phyloP scores from a whole-genome alignment of 768 basidiomycete species.

The Termitomyces sp. region DNA sequence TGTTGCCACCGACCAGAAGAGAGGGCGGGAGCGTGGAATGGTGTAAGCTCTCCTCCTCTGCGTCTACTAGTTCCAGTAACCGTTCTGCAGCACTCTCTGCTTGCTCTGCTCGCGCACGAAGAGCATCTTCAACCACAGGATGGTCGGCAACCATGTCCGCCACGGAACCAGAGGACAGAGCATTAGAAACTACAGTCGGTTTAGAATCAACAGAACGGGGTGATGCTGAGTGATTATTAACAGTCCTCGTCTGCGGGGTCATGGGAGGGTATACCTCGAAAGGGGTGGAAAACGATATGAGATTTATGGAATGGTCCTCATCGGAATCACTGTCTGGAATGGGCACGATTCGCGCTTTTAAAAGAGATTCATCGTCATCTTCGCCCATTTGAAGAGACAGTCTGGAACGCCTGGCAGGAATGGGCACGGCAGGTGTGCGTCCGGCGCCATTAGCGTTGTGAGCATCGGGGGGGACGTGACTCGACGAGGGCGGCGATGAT shows the following conservation, averaged over 20 bases:
- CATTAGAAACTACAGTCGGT: conserved; percentile 51
- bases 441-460: conserved; percentile 22
- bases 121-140: conserved; percentile 74
- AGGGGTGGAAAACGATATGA: conserved; percentile 71
- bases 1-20: conserved; percentile 41
- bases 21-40: conserved; percentile 55
- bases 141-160: conserved; percentile 34
- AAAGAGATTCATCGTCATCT: conserved; percentile 56
- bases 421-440: conserved; percentile 28
- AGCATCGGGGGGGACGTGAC: conserved; percentile 28
- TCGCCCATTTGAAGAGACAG: conserved; percentile 36
- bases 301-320: conserved; percentile 53
- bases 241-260: conserved; percentile 26
- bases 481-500: conserved; percentile 32
- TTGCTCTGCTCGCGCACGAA: conserved; percentile 86
- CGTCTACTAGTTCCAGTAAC: conserved; percentile 81
- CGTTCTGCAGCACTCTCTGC: conserved; percentile 92
- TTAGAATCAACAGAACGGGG: conserved; percentile 51
- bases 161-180: conserved; percentile 56
- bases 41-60: conserved; percentile 58
- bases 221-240: conserved; percentile 50
- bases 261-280: conserved; percentile 46
- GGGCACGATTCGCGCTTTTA: conserved; percentile 71
- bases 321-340: conserved; percentile 76
- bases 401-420: conserved; percentile 40